Base-by-base conservation (phyloP, 2,329 filamentous ascomycete species). In the Neurospora crassa region DNA sequence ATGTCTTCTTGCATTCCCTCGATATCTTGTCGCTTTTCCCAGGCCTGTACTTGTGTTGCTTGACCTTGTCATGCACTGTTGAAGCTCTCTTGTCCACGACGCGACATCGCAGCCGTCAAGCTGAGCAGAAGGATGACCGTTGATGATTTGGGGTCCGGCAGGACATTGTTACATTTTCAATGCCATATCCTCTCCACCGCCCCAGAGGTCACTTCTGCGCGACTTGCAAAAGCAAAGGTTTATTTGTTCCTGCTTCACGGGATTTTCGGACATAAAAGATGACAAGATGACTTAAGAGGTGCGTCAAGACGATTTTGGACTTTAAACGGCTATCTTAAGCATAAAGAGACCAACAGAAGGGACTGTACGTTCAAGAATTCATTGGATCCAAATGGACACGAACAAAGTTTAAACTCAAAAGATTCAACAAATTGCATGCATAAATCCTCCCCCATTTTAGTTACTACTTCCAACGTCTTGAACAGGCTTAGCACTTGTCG, bases 401-500 rank as follows among this genome's bases (percentile, higher is more conserved):
- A n/a, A 63, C 24, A 37, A 18, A 63, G 14, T 2, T 18, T 3
- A 37, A 16, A 14, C 1, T 2, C 8, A 1, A 63, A 29, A 7
- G 2, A 63, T 37, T 11, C 10, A 14, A 37, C 24, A 18, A 37
- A 10, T 37, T 34, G 53, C 45, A 5, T 16, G 29, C 11, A 29
- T 2, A 29, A 53, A 24, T 29, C 5, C 14, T 29, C 24, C 53
- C 14, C 34, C 34, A 37, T 7, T 37, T 37, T 29, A 10, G 3
- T 8, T 4, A 59, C 20, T 8, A 16, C 53, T 16, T 63, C 16
- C 16, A 37, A 37, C 53, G 7, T 5, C 68, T 20, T 24, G 37
- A 16, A 3, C 47, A 41, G 41, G 42, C 18, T n/a, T 37, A 72
- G 12, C 82, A 88, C 80, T 87, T 82, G n/a, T 85, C 87, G 77